Evolutionary conservation across 2,329 filamentous ascomycete genomes (phyloP).

Genomic region (Pestalotiopsis sp.): DNA sequence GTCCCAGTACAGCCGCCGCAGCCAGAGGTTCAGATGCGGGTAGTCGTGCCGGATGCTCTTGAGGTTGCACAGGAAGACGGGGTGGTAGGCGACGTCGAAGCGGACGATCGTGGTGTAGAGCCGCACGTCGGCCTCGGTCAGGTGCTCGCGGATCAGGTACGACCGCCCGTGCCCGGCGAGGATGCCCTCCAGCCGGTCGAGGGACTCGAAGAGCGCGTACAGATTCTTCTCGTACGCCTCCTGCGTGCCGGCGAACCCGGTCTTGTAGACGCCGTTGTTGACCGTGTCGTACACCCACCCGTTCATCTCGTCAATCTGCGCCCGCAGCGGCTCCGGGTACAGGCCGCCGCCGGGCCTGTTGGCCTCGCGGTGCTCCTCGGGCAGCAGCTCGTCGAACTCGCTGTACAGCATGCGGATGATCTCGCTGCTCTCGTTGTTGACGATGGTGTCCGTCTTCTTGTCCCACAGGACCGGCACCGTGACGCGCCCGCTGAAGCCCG

Average conservation of each 20-base stretch:
- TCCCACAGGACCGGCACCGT: conserved; percentile 77
- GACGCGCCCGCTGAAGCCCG: conserved; percentile 69
- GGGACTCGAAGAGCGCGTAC: conserved; percentile 60
- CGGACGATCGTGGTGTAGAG: conserved; percentile 68
- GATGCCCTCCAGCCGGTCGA: conserved; percentile 65
- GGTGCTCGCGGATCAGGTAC: conserved; percentile 61
- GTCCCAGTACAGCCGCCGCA: conserved; percentile 74
- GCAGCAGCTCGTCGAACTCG: conserved; percentile 67
- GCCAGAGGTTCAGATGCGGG: conserved; percentile 69
- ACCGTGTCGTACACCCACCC: conserved; percentile 64
- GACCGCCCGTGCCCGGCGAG: conserved; percentile 49
- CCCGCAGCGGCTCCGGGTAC: conserved; percentile 54
- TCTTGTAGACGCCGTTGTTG: conserved; percentile 54
- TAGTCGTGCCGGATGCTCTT: conserved; percentile 66
- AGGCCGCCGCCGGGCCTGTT: conserved; percentile 55
- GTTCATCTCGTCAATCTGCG: conserved; percentile 67
- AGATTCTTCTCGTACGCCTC: conserved; percentile 67
- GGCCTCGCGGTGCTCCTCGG: conserved; percentile 52
- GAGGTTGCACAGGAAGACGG: conserved; percentile 67
- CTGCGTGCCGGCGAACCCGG: conserved; percentile 69
- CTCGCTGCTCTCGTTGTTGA: conserved; percentile 82
- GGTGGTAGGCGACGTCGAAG: conserved; percentile 71
- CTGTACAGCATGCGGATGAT: conserved; percentile 84
- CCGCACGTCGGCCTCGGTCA: conserved; percentile 72
- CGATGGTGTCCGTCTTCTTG: conserved; percentile 68